Evolutionary conservation across 129 eudicot genomes (phyloP).

Genomic region (Flaveria ramosissima): DNA sequence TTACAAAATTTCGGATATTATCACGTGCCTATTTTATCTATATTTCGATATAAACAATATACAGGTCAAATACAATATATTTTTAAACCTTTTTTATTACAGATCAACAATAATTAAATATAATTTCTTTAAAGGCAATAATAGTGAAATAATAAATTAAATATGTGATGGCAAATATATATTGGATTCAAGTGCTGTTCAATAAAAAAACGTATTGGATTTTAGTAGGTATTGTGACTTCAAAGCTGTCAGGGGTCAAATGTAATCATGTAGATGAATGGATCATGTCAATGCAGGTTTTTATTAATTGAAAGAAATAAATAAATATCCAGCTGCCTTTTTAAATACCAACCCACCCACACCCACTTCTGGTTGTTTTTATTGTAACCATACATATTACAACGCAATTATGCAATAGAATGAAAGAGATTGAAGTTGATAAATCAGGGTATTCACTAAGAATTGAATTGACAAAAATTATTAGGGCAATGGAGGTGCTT

Average conservation of each 20-base stretch:
- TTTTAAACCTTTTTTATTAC: no score
- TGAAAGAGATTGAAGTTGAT: neutral
- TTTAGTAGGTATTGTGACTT: slow-evolving; percentile 33
- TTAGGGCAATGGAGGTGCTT: no score
- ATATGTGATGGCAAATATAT: slow-evolving; percentile 1
- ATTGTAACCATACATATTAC: neutral
- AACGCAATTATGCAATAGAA: neutral
- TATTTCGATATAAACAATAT: no score
- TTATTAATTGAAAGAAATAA: slow-evolving; percentile 21
- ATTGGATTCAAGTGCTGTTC: slow-evolving; percentile 17
- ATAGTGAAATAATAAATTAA: no score
- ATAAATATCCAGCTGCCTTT: slow-evolving; percentile 30
- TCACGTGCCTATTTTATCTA: no score
- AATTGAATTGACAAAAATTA: neutral
- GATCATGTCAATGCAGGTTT: slow-evolving; percentile 34
- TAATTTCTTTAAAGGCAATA: no score
- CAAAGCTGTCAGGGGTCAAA: slow-evolving; percentile 36
- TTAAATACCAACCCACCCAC: slow-evolving; percentile 24
- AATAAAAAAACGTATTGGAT: slow-evolving; percentile 14
- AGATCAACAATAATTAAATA: no score
- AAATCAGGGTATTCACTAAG: neutral
- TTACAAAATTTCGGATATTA: no score
- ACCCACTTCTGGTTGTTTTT: neutral
- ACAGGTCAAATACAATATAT: no score
- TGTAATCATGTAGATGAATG: slow-evolving; percentile 24